Percentiles rank a stretch among this genome's conserved stretches.
phyloP scores from a whole-genome alignment of 2,329 filamentous ascomycete species.

The Penicillium corylophilum region DNA sequence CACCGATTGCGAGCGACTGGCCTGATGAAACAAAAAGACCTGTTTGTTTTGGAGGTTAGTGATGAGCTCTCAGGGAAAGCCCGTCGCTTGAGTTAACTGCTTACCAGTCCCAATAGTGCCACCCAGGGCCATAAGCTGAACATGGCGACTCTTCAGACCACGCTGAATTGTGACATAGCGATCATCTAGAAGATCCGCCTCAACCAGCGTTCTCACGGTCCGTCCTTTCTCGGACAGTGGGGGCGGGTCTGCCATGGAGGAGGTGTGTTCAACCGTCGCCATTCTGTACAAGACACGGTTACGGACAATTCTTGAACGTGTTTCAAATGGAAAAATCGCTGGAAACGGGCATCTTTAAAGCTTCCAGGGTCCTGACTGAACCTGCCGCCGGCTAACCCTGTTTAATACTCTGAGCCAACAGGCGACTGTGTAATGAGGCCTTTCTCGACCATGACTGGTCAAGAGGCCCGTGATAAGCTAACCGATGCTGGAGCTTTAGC shows the following conservation, averaged over 20 bases:
- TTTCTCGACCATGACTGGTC: background rate
- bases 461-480: slow-evolving; percentile 10
- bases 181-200: slow-evolving; percentile 41
- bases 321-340: background rate
- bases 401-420: background rate
- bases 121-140: slow-evolving; percentile 28
- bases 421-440: background rate
- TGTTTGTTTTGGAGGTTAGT: background rate
- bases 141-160: slow-evolving; percentile 44
- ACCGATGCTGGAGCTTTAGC: background rate
- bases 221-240: slow-evolving; percentile 15
- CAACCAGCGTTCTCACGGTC: slow-evolving; percentile 28
- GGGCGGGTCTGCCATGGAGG: background rate
- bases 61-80: background rate
- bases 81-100: background rate
- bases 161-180: slow-evolving; percentile 42
- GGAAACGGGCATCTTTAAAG: background rate
- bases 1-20: slow-evolving; percentile 52
- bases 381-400: background rate
- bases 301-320: background rate
- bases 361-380: background rate
- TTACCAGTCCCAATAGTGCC: slow-evolving; percentile 54
- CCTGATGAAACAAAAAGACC: slow-evolving; percentile 56
- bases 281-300: background rate
- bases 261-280: slow-evolving; percentile 3